These are phyloP conservation scores for Metschnikowia arizonensis DNA, from an alignment of 805 yeast species.

Conservation along the genomic window DNA sequence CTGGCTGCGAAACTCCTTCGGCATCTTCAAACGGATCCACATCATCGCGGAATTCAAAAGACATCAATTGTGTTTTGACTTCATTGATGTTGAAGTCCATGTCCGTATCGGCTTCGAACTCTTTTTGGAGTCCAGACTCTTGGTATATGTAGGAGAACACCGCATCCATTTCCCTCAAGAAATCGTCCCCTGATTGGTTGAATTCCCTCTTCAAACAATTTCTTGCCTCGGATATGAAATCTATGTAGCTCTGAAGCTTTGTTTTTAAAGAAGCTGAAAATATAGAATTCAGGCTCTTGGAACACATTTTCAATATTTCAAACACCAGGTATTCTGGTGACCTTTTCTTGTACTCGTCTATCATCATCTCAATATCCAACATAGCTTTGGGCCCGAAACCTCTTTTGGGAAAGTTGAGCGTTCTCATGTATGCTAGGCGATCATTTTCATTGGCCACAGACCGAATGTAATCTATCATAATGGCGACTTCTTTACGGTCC, in stretches of 20 bases:
- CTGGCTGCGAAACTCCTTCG: slow-evolving; percentile 7
- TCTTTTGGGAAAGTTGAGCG: slow-evolving; percentile 56
- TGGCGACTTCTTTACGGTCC: slow-evolving; percentile 66
- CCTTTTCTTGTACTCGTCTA: slow-evolving; percentile 20
- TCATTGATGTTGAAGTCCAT: slow-evolving; percentile 37
- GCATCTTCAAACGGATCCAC: slow-evolving; percentile 17
- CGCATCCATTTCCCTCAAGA: not conserved
- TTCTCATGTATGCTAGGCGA: slow-evolving; percentile 52
- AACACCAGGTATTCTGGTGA: slow-evolving; percentile 6
- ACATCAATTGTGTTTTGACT: slow-evolving; percentile 33
- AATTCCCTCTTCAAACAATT: slow-evolving; percentile 5
- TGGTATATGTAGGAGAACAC: slow-evolving; percentile 26
- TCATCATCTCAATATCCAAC: slow-evolving; percentile 19
- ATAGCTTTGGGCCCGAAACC: slow-evolving; percentile 63
- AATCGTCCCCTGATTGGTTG: slow-evolving; percentile 7
- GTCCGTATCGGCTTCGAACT: slow-evolving; percentile 27
- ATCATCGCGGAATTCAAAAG: slow-evolving; percentile 29
- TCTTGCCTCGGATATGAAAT: slow-evolving; percentile 23
- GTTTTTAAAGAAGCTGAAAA: slow-evolving; percentile 14
- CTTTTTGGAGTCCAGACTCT: slow-evolving; percentile 28
- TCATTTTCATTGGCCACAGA: slow-evolving; percentile 58
- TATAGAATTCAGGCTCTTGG: slow-evolving; percentile 4
- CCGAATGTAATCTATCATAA: slow-evolving; percentile 61
- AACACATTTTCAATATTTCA: slow-evolving; percentile 9
- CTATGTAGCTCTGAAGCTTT: slow-evolving; percentile 24